Evolutionary conservation across 768 basidiomycete species (phyloP).

Genomic region (Dioszegia aurantiaca): DNA sequence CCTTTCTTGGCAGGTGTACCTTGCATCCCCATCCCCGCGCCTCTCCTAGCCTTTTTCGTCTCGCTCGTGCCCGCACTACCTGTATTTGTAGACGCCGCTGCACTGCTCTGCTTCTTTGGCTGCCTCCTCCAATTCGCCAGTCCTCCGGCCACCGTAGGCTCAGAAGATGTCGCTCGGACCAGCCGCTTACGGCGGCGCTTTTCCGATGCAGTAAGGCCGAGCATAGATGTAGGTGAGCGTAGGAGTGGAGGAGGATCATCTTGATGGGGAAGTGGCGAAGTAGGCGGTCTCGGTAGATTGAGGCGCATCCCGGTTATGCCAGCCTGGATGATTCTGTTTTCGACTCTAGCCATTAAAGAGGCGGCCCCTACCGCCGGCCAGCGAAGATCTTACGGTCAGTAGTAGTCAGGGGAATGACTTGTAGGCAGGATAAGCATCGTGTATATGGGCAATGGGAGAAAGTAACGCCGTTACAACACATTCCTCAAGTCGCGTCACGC

Average conservation of each 20-base stretch:
- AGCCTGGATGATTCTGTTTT: too few species aligned
- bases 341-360: too few species aligned
- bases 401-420: too few species aligned
- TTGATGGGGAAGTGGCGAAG: constrained; percentile 8
- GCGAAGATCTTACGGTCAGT: too few species aligned
- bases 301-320: too few species aligned
- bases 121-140: constrained; percentile 13
- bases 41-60: neutral
- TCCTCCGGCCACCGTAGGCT: constrained; percentile 5
- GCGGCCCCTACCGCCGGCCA: too few species aligned
- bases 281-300: neutral
- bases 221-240: constrained; percentile 3
- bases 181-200: neutral
- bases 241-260: constrained; percentile 8
- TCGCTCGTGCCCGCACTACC: constrained; percentile 7
- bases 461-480: neutral
- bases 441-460: neutral
- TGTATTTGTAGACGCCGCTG: neutral
- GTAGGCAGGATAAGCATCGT: too few species aligned
- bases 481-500: neutral
- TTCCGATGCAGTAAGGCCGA: constrained; percentile 8
- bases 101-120: constrained; percentile 1
- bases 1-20: constrained; percentile 7
- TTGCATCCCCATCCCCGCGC: constrained; percentile 9
- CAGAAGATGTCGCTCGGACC: constrained; percentile 1